Evolutionary conservation across 768 basidiomycete genomes (phyloP), one percentile per base, ranked within the genome.

Genomic region (Tubosaeta sp.): DNA sequence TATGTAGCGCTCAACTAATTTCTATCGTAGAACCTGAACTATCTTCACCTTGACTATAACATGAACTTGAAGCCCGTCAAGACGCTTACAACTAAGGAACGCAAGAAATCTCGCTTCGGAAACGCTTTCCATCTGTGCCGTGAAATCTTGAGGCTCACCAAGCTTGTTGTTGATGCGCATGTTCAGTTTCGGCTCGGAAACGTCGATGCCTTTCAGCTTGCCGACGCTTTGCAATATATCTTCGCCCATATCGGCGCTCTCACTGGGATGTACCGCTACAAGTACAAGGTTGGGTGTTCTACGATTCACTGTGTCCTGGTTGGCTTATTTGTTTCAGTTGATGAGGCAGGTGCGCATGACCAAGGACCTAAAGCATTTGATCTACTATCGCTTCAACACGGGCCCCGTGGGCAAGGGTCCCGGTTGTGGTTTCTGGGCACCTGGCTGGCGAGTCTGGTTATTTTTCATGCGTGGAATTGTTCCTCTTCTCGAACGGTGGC

Each of bases 311-410:
- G 27, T 31, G 19, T 34, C 37, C 47, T 38, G 33, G 22, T 52
- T 54, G 52, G 49, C 56, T 54, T 17, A 54, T 47, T 5, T 5
- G 41, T 35, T 53, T 33, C 60, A 89, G 91, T 79, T 99, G 55
- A 99, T 99, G 97, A 82, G 92, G 65, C 97, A 99, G 84, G 94
- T 99, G 35, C 88, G 97, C 57, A 95, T 95, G 94, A 97, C 93
- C 62, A 99, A 98, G 81, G 97, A 98, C 69, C 71, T 98, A 69
- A 99, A 99, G 78, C 95, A 97, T 67, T 74, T 97, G 62, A 95
- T 97, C 72, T 95, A 95, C 76, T 95, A 95, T 65, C 91, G 94
- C 54, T 99, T 99, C 83, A 99, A 99, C 76, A 98, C 97, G 38
- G 97, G 97, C 56, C 97, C 97, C 55, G 97, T 99, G 45, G 97